Conservation (phyloP, 2,329 filamentous ascomycete genomes). For the Ampelomyces quisqualis region DNA sequence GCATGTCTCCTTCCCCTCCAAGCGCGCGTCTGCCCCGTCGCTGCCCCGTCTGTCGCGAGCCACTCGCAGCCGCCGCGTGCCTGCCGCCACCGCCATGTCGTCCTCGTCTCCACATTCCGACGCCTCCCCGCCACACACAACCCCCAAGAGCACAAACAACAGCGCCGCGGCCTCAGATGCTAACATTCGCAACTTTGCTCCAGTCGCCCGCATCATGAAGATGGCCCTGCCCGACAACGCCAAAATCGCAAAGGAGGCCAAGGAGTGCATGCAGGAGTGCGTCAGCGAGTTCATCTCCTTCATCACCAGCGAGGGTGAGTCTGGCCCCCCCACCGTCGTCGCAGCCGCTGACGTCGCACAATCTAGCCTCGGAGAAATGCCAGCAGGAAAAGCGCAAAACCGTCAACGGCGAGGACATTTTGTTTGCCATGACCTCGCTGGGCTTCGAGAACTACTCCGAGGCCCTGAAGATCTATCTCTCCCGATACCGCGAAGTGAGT, state of each 20-base stretch:
- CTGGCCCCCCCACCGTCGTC: conserved; percentile 17
- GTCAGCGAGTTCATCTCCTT: conserved; percentile 99
- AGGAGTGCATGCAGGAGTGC: conserved; percentile 99
- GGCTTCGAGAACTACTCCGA: conserved; percentile 99
- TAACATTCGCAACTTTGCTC: conserved; percentile 91
- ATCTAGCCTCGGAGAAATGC: conserved; percentile 91
- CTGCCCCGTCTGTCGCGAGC: conserved; percentile 39
- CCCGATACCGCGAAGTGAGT: conserved; percentile 95
- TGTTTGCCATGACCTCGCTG: conserved; percentile 98
- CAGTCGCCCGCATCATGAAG: conserved; percentile 99
- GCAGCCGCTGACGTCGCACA: background rate
- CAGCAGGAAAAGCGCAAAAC: conserved; percentile 99
- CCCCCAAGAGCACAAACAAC: conserved; percentile 29
- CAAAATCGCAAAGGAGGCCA: conserved; percentile 98
- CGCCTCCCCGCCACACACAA: conserved; percentile 35
- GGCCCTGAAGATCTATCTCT: conserved; percentile 95
- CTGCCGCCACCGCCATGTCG: conserved; percentile 48
- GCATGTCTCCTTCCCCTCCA: conserved; percentile 47
- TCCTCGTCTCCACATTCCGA: conserved; percentile 46
- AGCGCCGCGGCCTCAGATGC: conserved; percentile 64
- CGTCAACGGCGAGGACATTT: conserved; percentile 96
- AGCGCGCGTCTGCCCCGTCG: conserved; percentile 51
- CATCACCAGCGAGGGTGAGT: conserved; percentile 96
- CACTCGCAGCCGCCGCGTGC: conserved; percentile 28
- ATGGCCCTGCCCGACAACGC: conserved; percentile 95